These are phyloP conservation scores for Breynia disticha DNA, from an alignment of 441 rosid species.

Conservation along the genomic window DNA sequence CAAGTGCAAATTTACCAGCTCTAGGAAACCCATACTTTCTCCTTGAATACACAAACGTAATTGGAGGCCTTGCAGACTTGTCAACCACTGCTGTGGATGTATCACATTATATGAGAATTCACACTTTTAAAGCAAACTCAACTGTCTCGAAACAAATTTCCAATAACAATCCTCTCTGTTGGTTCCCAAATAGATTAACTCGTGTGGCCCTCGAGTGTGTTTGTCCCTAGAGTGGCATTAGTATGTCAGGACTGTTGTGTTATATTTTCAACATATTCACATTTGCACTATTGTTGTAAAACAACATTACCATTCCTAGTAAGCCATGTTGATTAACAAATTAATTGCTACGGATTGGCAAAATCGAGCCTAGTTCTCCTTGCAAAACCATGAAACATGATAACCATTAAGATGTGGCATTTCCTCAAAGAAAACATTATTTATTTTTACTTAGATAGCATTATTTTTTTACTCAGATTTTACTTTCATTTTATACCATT, in stretches of 20 bases:
- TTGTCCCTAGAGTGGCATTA: constrained; percentile 26
- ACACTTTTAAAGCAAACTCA: too few relatives aligned
- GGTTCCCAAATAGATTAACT: constrained; percentile 30
- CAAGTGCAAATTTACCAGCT: too few relatives aligned
- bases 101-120: too few relatives aligned
- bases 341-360: constrained; percentile 26
- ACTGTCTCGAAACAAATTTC: constrained; percentile 11
- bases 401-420: too few relatives aligned
- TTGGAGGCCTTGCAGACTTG: too few relatives aligned
- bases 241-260: constrained; percentile 4
- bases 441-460: too few relatives aligned
- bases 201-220: constrained; percentile 25
- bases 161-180: constrained; percentile 33
- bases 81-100: too few relatives aligned
- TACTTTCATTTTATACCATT: constrained; percentile 16
- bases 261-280: background rate
- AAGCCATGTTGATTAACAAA: constrained; percentile 25
- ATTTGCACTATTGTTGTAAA: constrained; percentile 8
- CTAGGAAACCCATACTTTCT: too few relatives aligned
- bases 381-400: constrained; percentile 4
- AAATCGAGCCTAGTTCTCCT: constrained; percentile 25
- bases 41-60: too few relatives aligned
- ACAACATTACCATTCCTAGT: constrained; percentile 28
- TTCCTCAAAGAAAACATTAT: background rate
- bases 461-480: background rate